phyloP scores from a whole-genome alignment of 306 rosid genomes.

The Datisca glomerata region DNA sequence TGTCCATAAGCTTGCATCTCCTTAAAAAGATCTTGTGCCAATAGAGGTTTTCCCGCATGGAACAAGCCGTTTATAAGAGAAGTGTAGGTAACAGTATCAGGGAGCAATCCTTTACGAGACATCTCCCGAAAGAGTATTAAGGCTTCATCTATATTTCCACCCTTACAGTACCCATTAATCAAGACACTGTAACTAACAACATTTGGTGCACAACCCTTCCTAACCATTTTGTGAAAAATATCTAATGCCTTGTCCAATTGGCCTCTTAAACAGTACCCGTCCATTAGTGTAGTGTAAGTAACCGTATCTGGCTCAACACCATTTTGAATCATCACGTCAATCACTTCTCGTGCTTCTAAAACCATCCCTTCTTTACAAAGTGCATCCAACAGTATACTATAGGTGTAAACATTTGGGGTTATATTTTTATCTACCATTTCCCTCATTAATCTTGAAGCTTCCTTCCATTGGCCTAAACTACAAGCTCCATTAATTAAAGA shows the following conservation, averaged over 20 bases:
- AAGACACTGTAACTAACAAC: conserved; percentile 16
- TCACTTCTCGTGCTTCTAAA: conserved; percentile 13
- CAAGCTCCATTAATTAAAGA: conserved; percentile 24
- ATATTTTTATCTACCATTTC: conserved; percentile 20
- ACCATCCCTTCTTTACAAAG: conserved; percentile 20
- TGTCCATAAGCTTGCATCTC: conserved; percentile 2
- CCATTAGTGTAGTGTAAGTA: conserved; percentile 20
- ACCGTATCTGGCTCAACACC: conserved; percentile 10
- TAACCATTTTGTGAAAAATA: conserved; percentile 8
- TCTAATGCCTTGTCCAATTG: conserved; percentile 11
- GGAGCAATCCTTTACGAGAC: conserved; percentile 4
- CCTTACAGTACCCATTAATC: conserved; percentile 15
- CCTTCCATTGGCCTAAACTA: conserved; percentile 12
- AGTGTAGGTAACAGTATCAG: conserved; percentile 2
- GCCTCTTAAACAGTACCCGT: conserved; percentile 21
- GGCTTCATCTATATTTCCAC: conserved; percentile 18
- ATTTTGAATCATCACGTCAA: conserved; percentile 12
- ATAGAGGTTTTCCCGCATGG: background rate
- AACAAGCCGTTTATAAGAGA: background rate
- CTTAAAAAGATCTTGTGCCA: conserved; percentile 1
- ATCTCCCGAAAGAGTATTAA: conserved; percentile 13
- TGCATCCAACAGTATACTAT: conserved; percentile 16
- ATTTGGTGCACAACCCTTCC: conserved; percentile 14
- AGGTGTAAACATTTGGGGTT: conserved; percentile 19
- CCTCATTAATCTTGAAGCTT: conserved; percentile 16